Percentiles rank a stretch among this genome's conserved stretches.
Evolutionary conservation across 768 basidiomycete genomes (phyloP).

Genomic region (Boletus rubescentipes): DNA sequence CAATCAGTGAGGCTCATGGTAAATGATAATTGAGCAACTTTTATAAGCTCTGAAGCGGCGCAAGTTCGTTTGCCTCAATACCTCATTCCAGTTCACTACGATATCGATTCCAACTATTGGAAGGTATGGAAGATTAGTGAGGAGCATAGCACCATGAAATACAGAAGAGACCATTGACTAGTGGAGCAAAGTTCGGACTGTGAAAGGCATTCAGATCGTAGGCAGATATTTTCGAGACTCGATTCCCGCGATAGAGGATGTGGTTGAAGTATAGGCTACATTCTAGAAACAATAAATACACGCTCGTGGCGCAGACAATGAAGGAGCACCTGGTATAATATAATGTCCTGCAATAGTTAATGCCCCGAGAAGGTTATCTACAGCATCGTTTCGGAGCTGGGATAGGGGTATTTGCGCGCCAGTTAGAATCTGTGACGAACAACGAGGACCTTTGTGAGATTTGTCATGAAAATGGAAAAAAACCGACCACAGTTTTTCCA

Average conservation of each 20-base stretch:
- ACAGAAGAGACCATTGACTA: conserved; percentile 63
- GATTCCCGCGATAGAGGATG: conserved; percentile 80
- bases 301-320: not conserved
- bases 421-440: conserved; percentile 67
- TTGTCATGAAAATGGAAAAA: not conserved
- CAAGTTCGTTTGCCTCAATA: conserved; percentile 77
- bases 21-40: conserved; percentile 36
- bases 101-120: conserved; percentile 83
- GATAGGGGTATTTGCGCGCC: conserved; percentile 94
- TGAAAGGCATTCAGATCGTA: conserved; percentile 81
- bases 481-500: conserved; percentile 80
- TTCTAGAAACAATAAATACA: conserved; percentile 44
- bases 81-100: conserved; percentile 84
- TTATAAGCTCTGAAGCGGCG: conserved; percentile 82
- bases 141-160: not conserved
- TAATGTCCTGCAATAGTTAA: conserved; percentile 88
- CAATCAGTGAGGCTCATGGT: conserved; percentile 10
- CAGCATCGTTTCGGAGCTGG: conserved; percentile 89
- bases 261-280: conserved; percentile 90
- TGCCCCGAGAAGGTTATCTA: conserved; percentile 90
- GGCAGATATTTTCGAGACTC: conserved; percentile 80
- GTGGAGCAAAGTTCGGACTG: conserved; percentile 80
- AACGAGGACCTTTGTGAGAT: not conserved
- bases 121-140: conserved; percentile 6
- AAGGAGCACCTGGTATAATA: conserved; percentile 75